phyloP scores from a whole-genome alignment of 441 rosid genomes.

The Eutrema salsugineum region DNA sequence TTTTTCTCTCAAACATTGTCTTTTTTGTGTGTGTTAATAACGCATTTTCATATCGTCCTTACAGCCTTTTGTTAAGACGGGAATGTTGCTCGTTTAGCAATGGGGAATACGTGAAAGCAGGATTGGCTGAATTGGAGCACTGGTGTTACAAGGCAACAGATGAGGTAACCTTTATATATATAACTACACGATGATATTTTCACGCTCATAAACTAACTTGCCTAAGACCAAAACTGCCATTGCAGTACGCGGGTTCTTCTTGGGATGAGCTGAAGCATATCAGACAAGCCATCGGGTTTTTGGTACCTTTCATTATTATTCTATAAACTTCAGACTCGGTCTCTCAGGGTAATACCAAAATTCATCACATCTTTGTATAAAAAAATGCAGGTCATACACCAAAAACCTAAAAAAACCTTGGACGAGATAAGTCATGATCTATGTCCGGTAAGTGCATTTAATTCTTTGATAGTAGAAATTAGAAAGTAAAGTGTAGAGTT shows the following conservation, averaged over 20 bases:
- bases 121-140: neutral
- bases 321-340: neutral
- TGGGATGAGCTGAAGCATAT: neutral
- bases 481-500: no score
- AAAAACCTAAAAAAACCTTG: neutral
- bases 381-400: neutral
- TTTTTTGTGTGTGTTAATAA: neutral
- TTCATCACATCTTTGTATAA: neutral
- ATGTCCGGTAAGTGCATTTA: neutral
- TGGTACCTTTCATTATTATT: neutral
- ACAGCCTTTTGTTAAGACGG: neutral
- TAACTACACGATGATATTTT: neutral
- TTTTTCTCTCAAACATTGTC: no score
- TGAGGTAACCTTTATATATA: neutral
- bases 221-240: neutral
- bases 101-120: neutral
- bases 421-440: conserved; percentile 3
- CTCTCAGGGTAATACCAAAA: neutral
- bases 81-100: neutral
- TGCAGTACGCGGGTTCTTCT: neutral
- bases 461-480: no score
- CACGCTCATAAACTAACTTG: neutral
- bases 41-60: neutral
- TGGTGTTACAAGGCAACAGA: neutral
- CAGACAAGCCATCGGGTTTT: neutral